Percentiles rank a stretch among this genome's conserved stretches.
Evolutionary conservation across 176 grass and related monocot species (phyloP).

Genomic region (Poa pratensis): DNA sequence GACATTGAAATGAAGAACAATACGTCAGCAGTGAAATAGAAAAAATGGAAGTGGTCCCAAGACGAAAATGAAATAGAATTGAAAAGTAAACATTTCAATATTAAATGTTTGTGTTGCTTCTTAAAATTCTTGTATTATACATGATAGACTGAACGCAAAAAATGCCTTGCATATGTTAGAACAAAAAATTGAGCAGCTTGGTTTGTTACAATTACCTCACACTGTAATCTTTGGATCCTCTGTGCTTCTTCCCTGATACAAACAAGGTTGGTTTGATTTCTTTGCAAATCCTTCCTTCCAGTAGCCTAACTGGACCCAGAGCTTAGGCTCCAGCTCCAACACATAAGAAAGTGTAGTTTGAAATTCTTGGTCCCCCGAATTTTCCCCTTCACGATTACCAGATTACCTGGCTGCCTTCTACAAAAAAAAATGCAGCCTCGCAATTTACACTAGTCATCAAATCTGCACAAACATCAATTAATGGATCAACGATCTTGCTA

Average conservation of each 20-base stretch:
- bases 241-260: conserved; percentile 76
- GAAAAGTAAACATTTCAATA: no score
- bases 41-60: no score
- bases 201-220: conserved; percentile 10
- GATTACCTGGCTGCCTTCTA: not conserved
- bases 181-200: not conserved
- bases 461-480: no score
- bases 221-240: conserved; percentile 58
- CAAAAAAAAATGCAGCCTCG: not conserved
- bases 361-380: conserved; percentile 33
- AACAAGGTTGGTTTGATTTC: conserved; percentile 77
- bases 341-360: conserved; percentile 64
- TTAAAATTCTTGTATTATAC: no score
- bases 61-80: no score
- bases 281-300: conserved; percentile 82
- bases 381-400: not conserved
- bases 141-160: no score
- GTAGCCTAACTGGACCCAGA: conserved; percentile 77
- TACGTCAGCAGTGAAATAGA: no score
- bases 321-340: conserved; percentile 80
- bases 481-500: no score
- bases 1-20: no score
- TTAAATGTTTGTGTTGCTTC: no score
- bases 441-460: not conserved
- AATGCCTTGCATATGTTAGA: no score